Evolutionary conservation across 2,329 filamentous ascomycete species (phyloP), one percentile per base, ranked within the genome.

Genomic region (Aspergillus uvarum): DNA sequence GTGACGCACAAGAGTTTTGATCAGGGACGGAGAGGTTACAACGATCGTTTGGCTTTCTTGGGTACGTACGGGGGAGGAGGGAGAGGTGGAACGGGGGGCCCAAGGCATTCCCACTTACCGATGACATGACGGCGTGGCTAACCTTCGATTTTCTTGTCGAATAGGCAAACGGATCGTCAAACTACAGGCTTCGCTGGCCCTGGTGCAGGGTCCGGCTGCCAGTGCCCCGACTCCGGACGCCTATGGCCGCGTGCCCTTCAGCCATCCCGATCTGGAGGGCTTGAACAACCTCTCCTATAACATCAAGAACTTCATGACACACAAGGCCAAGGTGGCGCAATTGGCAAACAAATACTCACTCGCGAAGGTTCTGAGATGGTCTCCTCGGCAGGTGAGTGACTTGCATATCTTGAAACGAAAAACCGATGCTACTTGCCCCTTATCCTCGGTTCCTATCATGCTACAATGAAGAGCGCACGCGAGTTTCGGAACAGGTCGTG

Each of bases 1-100:
- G 86, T 99, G 58, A 99, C 95, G 66, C 95, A 98, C 77, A 98
- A 98, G 85, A 97, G 92, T 78, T 98, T 96, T 72, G 94, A 99
- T 74, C 92, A 98, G 73, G 95, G 93, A 55, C 84, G 92, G 71
- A 88, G 93, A 81, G 94, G 94, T 1, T 96, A 94, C 80, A 99
- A 99, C 75, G 94, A 97, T 71, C 86, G 91, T 63, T 81, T 99
- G 76, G 91, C 92, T n/a, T 92, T 91, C 72, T 81, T 96, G 56
- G 94, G 92, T 96, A 84, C 60, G 80, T 71, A n/a, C 6, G 21
- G 26, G 16, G 21, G 8, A 29, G 11, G 26, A 22, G 24, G 38
- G 10, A 22, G 4, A 22, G 22, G 22, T 22, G 22, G 31, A 10
- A 14, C 2, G 14, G 14, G 44, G 48, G 8, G 11, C 11, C 12